Percentiles rank a stretch among this genome's conserved stretches.
Evolutionary conservation across 805 yeast genomes (phyloP).

Genomic region (Debaryomyces hansenii): DNA sequence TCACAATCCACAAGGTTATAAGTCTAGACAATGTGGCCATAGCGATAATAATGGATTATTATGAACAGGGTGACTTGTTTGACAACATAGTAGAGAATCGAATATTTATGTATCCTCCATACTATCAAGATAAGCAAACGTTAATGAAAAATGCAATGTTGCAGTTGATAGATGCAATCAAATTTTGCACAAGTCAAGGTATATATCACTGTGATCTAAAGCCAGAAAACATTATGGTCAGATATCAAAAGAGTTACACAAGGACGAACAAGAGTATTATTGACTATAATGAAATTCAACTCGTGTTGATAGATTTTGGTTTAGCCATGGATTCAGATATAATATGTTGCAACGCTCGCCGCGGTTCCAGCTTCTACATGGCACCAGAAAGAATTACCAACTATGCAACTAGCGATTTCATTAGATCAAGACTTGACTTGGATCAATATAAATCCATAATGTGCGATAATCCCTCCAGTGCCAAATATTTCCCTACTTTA

Average conservation of each 20-base stretch:
- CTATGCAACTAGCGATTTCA: conserved; percentile 31
- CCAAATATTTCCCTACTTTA: conserved; percentile 59
- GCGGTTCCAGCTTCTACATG: conserved; percentile 91
- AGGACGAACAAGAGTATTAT: conserved; percentile 19
- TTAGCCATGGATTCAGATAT: conserved; percentile 63
- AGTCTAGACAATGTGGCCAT: conserved; percentile 53
- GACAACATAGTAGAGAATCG: conserved; percentile 77
- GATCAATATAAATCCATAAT: conserved; percentile 19
- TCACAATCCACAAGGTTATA: conserved; percentile 71
- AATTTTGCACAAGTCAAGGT: conserved; percentile 29
- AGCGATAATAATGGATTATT: conserved; percentile 84
- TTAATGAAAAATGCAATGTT: conserved; percentile 44
- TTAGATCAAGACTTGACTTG: conserved; percentile 29
- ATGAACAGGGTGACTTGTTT: conserved; percentile 82
- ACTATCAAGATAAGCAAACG: conserved; percentile 50
- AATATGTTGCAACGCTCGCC: conserved; percentile 69
- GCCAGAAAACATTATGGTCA: conserved; percentile 42
- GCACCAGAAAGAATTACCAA: conserved; percentile 79
- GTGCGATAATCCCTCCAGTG: neutral
- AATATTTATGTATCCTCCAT: conserved; percentile 55
- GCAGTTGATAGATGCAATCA: conserved; percentile 39
- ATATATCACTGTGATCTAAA: conserved; percentile 45
- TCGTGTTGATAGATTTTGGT: conserved; percentile 85
- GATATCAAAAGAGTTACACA: conserved; percentile 25
- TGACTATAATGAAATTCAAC: conserved; percentile 49